Evolutionary conservation across 1,139 yeast species (phyloP).

Genomic region (Sugiyamaella castrensis): DNA sequence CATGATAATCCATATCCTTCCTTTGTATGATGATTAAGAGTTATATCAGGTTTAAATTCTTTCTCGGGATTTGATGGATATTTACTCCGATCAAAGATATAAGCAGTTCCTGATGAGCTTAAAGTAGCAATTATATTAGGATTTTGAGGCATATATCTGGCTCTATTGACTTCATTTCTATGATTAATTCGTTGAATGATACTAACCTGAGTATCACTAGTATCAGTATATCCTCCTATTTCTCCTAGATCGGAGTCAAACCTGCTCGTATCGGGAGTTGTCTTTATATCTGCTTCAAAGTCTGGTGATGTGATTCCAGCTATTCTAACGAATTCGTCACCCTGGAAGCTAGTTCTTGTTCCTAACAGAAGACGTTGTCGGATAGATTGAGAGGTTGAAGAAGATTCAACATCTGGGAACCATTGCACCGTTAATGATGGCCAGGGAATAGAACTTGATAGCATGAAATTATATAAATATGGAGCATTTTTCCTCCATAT

Average conservation of each 20-base stretch:
- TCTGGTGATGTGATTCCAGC: conserved; percentile 62
- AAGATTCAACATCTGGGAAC: conserved; percentile 41
- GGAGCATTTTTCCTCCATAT: conserved; percentile 98
- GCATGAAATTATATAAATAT: conserved; percentile 72
- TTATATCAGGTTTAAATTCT: conserved; percentile 36
- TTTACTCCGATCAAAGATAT: conserved; percentile 58
- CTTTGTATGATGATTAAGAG: conserved; percentile 57
- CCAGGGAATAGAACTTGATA: conserved; percentile 63
- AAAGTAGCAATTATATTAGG: conserved; percentile 72
- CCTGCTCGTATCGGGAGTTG: conserved; percentile 26
- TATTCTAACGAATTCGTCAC: conserved; percentile 70
- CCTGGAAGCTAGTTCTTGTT: conserved; percentile 84
- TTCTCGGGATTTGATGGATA: conserved; percentile 38
- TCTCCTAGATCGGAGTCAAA: conserved; percentile 38
- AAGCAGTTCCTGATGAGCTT: conserved; percentile 70
- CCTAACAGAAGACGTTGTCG: conserved; percentile 58
- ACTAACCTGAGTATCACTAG: conserved; percentile 42
- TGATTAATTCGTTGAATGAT: conserved; percentile 54
- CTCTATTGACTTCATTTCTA: conserved; percentile 70
- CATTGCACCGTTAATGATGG: conserved; percentile 50
- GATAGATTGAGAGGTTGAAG: conserved; percentile 18
- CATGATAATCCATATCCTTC: conserved; percentile 77
- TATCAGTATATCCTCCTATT: conserved; percentile 34
- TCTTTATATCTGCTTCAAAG: conserved; percentile 18
- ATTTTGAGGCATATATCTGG: conserved; percentile 82